Percentiles rank a stretch among this genome's conserved stretches.
phyloP scores from a whole-genome alignment of 305 asterid species.

The Petunia hybrid region DNA sequence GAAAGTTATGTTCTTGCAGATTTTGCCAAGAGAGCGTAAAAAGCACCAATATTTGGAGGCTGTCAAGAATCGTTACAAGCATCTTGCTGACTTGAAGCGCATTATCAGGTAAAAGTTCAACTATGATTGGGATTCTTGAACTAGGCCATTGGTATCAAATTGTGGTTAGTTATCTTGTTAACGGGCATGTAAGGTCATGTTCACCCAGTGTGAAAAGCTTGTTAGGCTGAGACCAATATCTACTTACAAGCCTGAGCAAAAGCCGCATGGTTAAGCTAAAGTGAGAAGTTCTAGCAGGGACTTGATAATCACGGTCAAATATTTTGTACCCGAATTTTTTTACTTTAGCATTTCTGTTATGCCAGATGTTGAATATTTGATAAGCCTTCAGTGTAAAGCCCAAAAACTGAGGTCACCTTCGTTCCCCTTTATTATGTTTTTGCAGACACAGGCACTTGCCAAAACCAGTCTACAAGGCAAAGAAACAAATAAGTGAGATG shows the following conservation, averaged over 20 bases:
- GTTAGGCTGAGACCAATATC: constrained; percentile 14
- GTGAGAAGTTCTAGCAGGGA: neutral
- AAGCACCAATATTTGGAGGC: constrained; percentile 88
- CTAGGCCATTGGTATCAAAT: too few relatives aligned
- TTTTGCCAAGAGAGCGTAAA: constrained; percentile 91
- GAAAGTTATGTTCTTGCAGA: constrained; percentile 49
- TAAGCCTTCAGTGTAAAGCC: neutral
- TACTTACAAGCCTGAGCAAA: constrained; percentile 8
- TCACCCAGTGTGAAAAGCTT: neutral
- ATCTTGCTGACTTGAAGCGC: constrained; percentile 90
- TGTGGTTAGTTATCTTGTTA: neutral
- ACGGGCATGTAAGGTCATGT: constrained; percentile 19
- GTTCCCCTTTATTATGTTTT: constrained; percentile 9
- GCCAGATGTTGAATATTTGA: neutral
- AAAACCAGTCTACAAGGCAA: constrained; percentile 78
- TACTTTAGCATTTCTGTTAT: neutral
- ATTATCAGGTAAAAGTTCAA: constrained; percentile 70
- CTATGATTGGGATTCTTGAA: neutral
- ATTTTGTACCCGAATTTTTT: neutral
- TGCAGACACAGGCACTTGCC: constrained; percentile 96
- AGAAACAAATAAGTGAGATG: constrained; percentile 63
- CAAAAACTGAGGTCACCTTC: constrained; percentile 2
- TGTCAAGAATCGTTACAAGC: constrained; percentile 90
- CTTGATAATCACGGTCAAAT: neutral
- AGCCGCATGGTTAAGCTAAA: constrained; percentile 15